Conservation (phyloP, 2,329 filamentous ascomycete genomes). For the Berkeleyomyces basicola region DNA sequence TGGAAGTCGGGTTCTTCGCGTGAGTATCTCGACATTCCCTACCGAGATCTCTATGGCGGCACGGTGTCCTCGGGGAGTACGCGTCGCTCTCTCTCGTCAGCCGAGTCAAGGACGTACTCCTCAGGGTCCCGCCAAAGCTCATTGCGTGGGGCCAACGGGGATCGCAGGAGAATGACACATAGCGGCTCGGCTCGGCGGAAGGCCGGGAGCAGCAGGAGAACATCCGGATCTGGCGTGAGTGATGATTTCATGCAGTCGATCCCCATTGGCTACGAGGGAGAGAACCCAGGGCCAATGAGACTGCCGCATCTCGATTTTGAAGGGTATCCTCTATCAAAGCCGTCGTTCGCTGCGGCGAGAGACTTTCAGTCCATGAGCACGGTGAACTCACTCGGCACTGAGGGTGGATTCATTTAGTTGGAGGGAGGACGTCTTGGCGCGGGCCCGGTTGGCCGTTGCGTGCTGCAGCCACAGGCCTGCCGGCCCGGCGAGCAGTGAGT, state of each 20-base stretch:
- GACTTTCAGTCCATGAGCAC: conserved; percentile 13
- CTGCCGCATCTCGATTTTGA: conserved; percentile 7
- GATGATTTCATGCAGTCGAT: conserved; percentile 12
- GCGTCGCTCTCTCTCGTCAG: not conserved
- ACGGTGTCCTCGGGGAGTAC: not conserved
- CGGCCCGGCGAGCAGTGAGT: not conserved
- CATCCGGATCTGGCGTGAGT: conserved; percentile 4
- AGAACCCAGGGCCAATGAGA: not conserved
- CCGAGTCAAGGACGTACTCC: conserved; percentile 4
- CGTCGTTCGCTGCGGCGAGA: conserved; percentile 7
- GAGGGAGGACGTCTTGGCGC: not conserved
- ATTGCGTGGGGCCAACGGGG: not conserved
- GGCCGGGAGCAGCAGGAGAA: conserved; percentile 5
- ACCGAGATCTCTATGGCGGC: conserved; percentile 10
- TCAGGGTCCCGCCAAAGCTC: conserved; percentile 1
- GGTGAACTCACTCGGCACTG: conserved; percentile 7
- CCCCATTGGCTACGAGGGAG: conserved; percentile 8
- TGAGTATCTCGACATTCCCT: conserved; percentile 9
- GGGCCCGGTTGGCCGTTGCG: no score
- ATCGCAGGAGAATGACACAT: conserved; percentile 1
- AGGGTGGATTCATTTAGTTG: conserved; percentile 6
- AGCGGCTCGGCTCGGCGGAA: conserved; percentile 1
- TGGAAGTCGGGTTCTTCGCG: conserved; percentile 10
- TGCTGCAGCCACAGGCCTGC: no score
- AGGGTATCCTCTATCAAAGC: conserved; percentile 2